Conservation (phyloP, 495 filamentous ascomycete genomes). For the Lentithecium fluviatile region DNA sequence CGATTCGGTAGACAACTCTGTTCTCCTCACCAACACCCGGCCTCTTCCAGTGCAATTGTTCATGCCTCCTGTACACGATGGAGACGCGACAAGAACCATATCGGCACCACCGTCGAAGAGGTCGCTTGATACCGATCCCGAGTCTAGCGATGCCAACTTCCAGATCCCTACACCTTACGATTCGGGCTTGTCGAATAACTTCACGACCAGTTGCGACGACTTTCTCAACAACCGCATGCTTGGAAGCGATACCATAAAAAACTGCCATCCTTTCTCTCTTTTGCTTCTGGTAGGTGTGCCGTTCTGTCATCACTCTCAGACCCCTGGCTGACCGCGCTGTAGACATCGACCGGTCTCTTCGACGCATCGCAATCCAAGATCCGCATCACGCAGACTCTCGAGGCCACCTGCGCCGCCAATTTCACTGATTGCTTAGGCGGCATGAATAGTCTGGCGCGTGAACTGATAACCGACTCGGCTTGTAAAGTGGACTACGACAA, state of each 20-base stretch:
- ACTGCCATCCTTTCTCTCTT: conserved; percentile 35
- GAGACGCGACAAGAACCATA: conserved; percentile 12
- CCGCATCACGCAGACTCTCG: conserved; percentile 66
- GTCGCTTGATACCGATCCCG: conserved; percentile 22
- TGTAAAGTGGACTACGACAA: conserved; percentile 69
- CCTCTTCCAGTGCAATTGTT: conserved; percentile 18
- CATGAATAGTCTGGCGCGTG: conserved; percentile 58
- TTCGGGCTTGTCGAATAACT: conserved; percentile 34
- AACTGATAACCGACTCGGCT: conserved; percentile 56
- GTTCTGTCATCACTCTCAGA: not conserved
- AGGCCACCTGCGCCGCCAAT: conserved; percentile 67
- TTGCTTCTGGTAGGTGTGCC: conserved; percentile 28
- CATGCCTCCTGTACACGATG: conserved; percentile 29
- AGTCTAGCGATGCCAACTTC: conserved; percentile 11
- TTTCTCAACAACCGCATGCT: conserved; percentile 27
- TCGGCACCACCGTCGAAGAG: conserved; percentile 15
- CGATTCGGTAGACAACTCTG: conserved; percentile 1
- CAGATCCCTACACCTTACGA: conserved; percentile 32
- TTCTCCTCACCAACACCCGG: conserved; percentile 16
- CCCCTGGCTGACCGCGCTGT: conserved; percentile 3
- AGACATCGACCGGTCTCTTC: conserved; percentile 76
- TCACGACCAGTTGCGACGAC: conserved; percentile 26
- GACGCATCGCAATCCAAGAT: conserved; percentile 62
- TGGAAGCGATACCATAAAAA: conserved; percentile 10
- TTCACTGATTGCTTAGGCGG: conserved; percentile 57